Conservation (phyloP, 306 rosid genomes). For the Pyrus pyrifolia region DNA sequence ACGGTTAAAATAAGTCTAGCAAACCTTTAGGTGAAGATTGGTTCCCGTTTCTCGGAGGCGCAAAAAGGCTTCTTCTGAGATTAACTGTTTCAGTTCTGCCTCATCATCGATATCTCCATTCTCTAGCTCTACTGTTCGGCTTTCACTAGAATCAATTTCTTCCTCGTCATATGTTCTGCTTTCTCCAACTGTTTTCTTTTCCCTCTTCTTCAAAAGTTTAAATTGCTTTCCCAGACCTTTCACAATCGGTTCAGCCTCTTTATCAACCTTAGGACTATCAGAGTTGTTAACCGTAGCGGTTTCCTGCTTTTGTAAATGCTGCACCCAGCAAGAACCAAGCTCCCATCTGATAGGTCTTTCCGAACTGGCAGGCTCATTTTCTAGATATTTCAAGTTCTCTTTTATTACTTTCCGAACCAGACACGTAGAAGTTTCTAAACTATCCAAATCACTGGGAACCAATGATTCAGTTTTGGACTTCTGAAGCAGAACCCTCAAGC, state of each 20-base stretch:
- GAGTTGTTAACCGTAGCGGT: constrained; percentile 30
- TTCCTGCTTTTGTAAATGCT: constrained; percentile 81
- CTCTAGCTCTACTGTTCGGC: constrained; percentile 25
- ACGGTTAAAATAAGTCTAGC: constrained; percentile 4
- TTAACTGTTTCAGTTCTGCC: constrained; percentile 44
- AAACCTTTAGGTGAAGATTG: constrained; percentile 80
- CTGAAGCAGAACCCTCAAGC: constrained; percentile 78
- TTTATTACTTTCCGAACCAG: constrained; percentile 47
- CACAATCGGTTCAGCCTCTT: constrained; percentile 52
- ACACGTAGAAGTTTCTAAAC: constrained; percentile 36
- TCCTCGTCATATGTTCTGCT: constrained; percentile 27
- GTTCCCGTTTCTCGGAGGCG: constrained; percentile 76
- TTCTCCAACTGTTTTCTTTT: constrained; percentile 34
- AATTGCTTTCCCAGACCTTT: constrained; percentile 89
- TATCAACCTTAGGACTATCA: constrained; percentile 17
- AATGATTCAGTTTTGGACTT: constrained; percentile 39
- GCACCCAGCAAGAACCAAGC: constrained; percentile 93
- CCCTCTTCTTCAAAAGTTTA: constrained; percentile 77
- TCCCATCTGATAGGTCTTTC: constrained; percentile 81
- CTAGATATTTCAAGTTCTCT: constrained; percentile 48
- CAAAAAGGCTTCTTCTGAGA: constrained; percentile 57
- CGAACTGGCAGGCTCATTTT: constrained; percentile 37
- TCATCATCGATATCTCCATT: constrained; percentile 32
- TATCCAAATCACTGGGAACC: constrained; percentile 33
- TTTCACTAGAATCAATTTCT: constrained; percentile 27